Conservation (phyloP, 2,329 filamentous ascomycete species). For the Verticillium albo-atrum region DNA sequence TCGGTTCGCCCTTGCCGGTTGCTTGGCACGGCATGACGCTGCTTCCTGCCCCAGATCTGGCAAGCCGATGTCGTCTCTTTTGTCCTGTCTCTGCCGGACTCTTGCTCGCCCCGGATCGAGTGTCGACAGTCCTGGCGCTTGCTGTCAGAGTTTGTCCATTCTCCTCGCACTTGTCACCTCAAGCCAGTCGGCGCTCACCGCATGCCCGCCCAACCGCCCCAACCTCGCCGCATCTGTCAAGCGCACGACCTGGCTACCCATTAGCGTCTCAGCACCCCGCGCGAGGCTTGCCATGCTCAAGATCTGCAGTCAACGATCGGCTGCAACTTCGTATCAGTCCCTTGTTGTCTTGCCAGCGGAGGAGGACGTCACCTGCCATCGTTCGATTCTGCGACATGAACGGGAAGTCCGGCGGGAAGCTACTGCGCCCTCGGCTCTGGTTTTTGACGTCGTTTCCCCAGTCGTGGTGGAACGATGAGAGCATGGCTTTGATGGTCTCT, state of each 20-base stretch:
- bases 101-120: not conserved
- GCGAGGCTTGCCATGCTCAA: not conserved
- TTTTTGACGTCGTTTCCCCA: not conserved
- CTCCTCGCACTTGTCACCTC: not conserved
- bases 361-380: not conserved
- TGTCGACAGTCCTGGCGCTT: not conserved
- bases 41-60: not conserved
- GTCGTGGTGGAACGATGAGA: not conserved
- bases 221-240: not conserved
- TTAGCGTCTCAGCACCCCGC: not conserved
- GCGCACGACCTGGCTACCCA: not conserved
- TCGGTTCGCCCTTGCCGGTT: not conserved
- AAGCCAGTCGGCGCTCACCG: not conserved
- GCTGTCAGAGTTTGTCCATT: not conserved
- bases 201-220: not conserved
- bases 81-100: not conserved
- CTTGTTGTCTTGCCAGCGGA: not conserved
- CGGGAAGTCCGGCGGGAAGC: not conserved
- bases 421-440: not conserved
- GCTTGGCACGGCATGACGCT: not conserved
- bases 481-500: not conserved
- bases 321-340: not conserved
- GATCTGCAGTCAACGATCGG: not conserved
- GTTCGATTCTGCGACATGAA: not conserved
- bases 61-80: not conserved